Percentiles rank a stretch among this genome's conserved stretches.
Evolutionary conservation across 768 basidiomycete species (phyloP).

Genomic region (Galerina sulciceps): DNA sequence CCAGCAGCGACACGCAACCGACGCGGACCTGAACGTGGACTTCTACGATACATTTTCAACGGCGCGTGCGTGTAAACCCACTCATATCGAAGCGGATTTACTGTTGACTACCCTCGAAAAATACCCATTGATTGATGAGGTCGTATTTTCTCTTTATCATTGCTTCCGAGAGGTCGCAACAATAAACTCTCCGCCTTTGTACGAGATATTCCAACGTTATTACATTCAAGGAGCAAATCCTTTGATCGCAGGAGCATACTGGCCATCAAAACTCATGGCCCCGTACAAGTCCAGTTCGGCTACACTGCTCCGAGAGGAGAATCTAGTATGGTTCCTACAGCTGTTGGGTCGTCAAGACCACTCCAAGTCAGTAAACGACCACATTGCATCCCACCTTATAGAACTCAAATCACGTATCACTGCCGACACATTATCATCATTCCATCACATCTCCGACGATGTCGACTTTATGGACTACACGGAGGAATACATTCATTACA

Average conservation of each 20-base stretch:
- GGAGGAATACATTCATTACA: not conserved
- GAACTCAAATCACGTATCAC: not conserved
- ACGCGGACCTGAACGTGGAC: not conserved
- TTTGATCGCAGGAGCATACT: not conserved
- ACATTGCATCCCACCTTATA: not conserved
- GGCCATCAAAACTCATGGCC: constrained; percentile 1
- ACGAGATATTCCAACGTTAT: not conserved
- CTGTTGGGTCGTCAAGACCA: not conserved
- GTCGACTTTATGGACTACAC: not conserved
- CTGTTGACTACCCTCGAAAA: not conserved
- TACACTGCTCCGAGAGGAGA: not conserved
- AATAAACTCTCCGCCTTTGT: not conserved
- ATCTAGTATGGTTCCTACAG: constrained; percentile 1
- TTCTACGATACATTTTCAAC: not conserved
- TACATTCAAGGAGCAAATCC: not conserved
- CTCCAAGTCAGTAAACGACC: not conserved
- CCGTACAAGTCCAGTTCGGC: not conserved
- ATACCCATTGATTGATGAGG: not conserved
- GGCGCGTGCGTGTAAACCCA: not conserved
- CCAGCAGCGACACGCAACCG: not conserved
- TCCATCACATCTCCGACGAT: not conserved
- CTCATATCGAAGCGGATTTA: not conserved
- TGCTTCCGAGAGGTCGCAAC: not conserved
- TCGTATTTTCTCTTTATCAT: not conserved
- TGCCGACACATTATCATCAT: not conserved